phyloP scores from a whole-genome alignment of 1,284 basidiomycete genomes.

The Lignosus rhinocerotis region DNA sequence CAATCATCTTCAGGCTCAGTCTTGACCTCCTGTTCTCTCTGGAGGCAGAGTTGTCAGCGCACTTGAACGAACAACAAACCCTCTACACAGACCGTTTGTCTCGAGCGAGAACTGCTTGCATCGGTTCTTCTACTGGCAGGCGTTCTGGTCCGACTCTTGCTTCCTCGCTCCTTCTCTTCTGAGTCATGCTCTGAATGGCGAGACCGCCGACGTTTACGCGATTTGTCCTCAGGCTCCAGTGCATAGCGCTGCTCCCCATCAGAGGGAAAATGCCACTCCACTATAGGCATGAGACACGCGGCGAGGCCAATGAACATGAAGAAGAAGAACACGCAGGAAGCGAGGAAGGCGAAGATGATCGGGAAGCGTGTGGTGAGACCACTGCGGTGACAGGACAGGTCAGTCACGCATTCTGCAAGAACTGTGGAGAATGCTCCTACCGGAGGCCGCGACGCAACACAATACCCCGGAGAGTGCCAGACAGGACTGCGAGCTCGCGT shows the following conservation, averaged over 20 bases:
- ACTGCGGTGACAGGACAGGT: constrained; percentile 38
- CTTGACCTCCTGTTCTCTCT: constrained; percentile 21
- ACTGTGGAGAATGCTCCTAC: constrained; percentile 38
- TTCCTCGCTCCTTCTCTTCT: constrained; percentile 1
- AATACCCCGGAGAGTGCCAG: constrained; percentile 58
- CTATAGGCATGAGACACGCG: constrained; percentile 42
- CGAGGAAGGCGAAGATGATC: constrained; percentile 45
- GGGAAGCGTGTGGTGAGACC: constrained; percentile 73
- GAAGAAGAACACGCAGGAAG: constrained; percentile 51
- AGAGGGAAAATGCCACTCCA: constrained; percentile 31
- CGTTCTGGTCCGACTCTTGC: constrained; percentile 9
- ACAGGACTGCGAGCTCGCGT: constrained; percentile 65
- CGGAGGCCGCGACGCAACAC: constrained; percentile 66
- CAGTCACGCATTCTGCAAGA: background rate
- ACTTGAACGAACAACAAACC: background rate
- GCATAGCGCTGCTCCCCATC: constrained; percentile 11
- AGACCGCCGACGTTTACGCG: constrained; percentile 15
- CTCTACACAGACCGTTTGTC: constrained; percentile 13
- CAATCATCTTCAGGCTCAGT: constrained; percentile 10
- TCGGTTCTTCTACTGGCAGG: constrained; percentile 11
- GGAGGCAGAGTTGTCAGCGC: background rate
- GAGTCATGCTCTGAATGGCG: background rate
- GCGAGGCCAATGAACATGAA: constrained; percentile 51
- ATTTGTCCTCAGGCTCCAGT: constrained; percentile 10
- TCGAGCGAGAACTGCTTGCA: constrained; percentile 11